A percentile compares a stretch with the other conserved stretches of the same genome.
Conservation (phyloP, 2,329 filamentous ascomycete genomes). For the Clonostachys sp. region DNA sequence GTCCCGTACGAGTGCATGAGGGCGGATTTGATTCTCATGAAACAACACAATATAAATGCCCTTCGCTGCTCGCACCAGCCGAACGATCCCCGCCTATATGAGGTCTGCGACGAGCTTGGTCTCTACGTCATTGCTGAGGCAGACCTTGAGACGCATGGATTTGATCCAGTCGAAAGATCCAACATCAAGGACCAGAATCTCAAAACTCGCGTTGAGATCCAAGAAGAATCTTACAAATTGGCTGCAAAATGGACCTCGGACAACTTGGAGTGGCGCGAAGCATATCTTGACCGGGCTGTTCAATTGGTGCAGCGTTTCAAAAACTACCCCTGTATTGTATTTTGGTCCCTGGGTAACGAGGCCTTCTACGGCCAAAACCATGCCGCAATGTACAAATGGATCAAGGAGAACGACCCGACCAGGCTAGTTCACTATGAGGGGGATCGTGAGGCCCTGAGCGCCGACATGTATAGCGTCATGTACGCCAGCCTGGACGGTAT, state of each 20-base stretch:
- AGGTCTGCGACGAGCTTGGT: conserved; percentile 61
- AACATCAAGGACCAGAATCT: conserved; percentile 4
- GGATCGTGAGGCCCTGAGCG: conserved; percentile 51
- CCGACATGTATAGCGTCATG: conserved; percentile 67
- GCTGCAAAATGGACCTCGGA: conserved; percentile 48
- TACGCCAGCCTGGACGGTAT: conserved; percentile 53
- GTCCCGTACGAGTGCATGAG: conserved; percentile 39
- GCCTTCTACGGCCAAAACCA: conserved; percentile 68
- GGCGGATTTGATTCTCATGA: conserved; percentile 61
- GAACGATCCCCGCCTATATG: conserved; percentile 54
- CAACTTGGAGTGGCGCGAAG: conserved; percentile 55
- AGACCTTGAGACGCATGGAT: conserved; percentile 49
- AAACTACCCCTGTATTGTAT: conserved; percentile 65
- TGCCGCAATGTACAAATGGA: conserved; percentile 61
- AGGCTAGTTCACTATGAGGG: conserved; percentile 65
- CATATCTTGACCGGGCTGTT: conserved; percentile 62
- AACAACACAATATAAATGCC: conserved; percentile 66
- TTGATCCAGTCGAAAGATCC: conserved; percentile 36
- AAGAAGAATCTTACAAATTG: conserved; percentile 28
- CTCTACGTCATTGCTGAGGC: conserved; percentile 54
- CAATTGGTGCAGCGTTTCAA: conserved; percentile 63
- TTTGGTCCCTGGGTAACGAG: conserved; percentile 73
- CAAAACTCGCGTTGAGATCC: conserved; percentile 31
- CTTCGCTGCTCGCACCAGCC: conserved; percentile 66
- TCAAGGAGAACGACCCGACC: conserved; percentile 50